A percentile compares a stretch with the other conserved stretches of the same genome.
Evolutionary conservation across 2,329 filamentous ascomycete species (phyloP).

Genomic region (Pseudogymnoascus sp.): DNA sequence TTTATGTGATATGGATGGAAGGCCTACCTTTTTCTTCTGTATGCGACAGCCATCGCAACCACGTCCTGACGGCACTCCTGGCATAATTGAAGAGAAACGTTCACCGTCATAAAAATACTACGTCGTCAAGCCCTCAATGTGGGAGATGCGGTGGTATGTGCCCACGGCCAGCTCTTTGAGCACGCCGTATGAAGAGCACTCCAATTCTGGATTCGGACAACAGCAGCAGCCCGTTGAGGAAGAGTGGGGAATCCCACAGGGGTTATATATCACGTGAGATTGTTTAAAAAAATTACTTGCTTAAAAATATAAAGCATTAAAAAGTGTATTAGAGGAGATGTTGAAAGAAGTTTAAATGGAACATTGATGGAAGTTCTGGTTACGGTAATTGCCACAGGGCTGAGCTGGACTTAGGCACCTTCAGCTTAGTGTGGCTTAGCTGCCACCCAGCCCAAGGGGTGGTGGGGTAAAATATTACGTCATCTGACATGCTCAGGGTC

Average conservation of each 20-base stretch:
- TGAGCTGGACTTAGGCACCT: background rate
- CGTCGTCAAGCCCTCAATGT: background rate
- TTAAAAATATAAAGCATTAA: background rate
- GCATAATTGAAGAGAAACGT: slow-evolving; percentile 34
- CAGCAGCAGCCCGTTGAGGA: background rate
- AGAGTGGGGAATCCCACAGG: background rate
- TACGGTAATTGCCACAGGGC: background rate
- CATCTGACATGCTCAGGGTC: background rate
- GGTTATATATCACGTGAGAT: background rate
- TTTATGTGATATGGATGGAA: background rate
- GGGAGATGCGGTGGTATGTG: background rate
- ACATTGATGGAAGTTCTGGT: background rate
- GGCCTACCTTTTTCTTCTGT: slow-evolving; percentile 47
- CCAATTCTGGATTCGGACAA: background rate
- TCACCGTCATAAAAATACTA: background rate
- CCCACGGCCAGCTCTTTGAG: background rate
- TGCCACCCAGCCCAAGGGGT: background rate
- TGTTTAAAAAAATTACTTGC: background rate
- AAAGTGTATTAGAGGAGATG: background rate
- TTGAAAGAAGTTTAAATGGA: background rate
- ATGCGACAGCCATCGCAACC: slow-evolving; percentile 47
- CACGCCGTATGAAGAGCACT: background rate
- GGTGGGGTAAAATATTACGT: background rate
- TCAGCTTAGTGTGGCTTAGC: slow-evolving; percentile 3
- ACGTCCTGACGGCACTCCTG: slow-evolving; percentile 45